phyloP scores from a whole-genome alignment of 306 rosid species.

The Castanea sativa region DNA sequence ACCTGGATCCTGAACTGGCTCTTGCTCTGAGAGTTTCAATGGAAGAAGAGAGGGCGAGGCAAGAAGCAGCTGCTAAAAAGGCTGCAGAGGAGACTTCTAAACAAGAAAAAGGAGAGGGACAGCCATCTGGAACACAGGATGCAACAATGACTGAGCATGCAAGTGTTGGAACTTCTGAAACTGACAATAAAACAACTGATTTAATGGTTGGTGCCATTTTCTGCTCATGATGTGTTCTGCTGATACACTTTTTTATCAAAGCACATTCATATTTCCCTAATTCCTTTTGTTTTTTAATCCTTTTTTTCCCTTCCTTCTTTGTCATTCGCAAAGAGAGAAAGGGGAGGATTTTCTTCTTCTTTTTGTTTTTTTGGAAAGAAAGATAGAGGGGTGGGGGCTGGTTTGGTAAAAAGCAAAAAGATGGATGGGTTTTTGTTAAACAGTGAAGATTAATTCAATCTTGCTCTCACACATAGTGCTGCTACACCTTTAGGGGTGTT shows the following conservation, averaged over 20 bases:
- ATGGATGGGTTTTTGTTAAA: too few relatives aligned
- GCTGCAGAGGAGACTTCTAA: slow-evolving; percentile 84
- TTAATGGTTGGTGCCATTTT: slow-evolving; percentile 37
- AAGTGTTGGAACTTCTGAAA: slow-evolving; percentile 57
- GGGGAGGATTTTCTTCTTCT: not conserved
- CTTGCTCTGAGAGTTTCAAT: slow-evolving; percentile 99
- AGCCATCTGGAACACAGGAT: slow-evolving; percentile 71
- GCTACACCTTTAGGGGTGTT: too few relatives aligned
- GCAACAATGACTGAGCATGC: slow-evolving; percentile 81
- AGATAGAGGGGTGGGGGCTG: not conserved
- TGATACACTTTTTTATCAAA: not conserved
- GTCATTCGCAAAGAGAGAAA: too few relatives aligned
- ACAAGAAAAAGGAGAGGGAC: slow-evolving; percentile 75
- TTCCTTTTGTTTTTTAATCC: not conserved
- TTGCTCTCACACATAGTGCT: not conserved
- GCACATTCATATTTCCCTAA: not conserved
- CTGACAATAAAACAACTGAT: slow-evolving; percentile 70
- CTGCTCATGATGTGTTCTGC: not conserved
- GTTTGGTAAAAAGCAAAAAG: not conserved
- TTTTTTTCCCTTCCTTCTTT: not conserved
- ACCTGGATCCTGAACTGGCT: slow-evolving; percentile 98
- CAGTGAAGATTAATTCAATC: not conserved
- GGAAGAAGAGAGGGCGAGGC: slow-evolving; percentile 99
- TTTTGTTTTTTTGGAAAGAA: not conserved
- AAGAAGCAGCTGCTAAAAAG: slow-evolving; percentile 98